A percentile compares a stretch with the other conserved stretches of the same genome.
These are phyloP conservation scores for Wickerhamomyces canadensis DNA, from an alignment of 805 yeast genomes.

Conservation along the genomic window DNA sequence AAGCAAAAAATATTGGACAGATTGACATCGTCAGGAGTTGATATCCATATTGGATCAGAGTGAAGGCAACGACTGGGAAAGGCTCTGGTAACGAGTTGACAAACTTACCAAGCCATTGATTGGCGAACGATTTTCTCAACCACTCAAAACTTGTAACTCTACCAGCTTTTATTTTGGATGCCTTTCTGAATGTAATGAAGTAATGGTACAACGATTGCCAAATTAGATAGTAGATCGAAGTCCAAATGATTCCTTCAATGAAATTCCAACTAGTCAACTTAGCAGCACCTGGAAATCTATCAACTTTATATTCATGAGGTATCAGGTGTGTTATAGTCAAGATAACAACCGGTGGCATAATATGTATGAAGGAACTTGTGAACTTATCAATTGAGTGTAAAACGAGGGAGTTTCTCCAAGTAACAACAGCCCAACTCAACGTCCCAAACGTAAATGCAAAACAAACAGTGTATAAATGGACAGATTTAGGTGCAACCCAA, in stretches of 20 bases:
- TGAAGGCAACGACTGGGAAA: constrained; percentile 82
- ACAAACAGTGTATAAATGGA: constrained; percentile 70
- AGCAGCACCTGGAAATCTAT: constrained; percentile 78
- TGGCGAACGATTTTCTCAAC: constrained; percentile 65
- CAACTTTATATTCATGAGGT: constrained; percentile 38
- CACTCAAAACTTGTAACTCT: constrained; percentile 83
- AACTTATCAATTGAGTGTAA: constrained; percentile 89
- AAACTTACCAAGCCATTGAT: constrained; percentile 60
- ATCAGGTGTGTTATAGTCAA: constrained; percentile 80
- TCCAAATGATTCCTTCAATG: constrained; percentile 63
- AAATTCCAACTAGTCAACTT: constrained; percentile 67
- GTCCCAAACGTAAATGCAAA: constrained; percentile 89
- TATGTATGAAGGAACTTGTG: constrained; percentile 85
- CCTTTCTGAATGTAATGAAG: constrained; percentile 77
- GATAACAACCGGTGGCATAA: constrained; percentile 84
- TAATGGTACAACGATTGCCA: constrained; percentile 93
- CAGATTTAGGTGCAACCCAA: constrained; percentile 79
- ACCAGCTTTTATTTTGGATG: constrained; percentile 80
- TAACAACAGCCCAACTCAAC: constrained; percentile 84
- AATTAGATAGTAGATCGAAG: constrained; percentile 73
- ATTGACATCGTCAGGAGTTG: constrained; percentile 83
- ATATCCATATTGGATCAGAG: constrained; percentile 79
- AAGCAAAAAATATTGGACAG: constrained; percentile 83
- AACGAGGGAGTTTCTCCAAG: constrained; percentile 93
- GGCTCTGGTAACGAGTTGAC: constrained; percentile 82